Base-by-base conservation (phyloP, 2,329 filamentous ascomycete species). In the Paecilomyces dactylethromorphus region DNA sequence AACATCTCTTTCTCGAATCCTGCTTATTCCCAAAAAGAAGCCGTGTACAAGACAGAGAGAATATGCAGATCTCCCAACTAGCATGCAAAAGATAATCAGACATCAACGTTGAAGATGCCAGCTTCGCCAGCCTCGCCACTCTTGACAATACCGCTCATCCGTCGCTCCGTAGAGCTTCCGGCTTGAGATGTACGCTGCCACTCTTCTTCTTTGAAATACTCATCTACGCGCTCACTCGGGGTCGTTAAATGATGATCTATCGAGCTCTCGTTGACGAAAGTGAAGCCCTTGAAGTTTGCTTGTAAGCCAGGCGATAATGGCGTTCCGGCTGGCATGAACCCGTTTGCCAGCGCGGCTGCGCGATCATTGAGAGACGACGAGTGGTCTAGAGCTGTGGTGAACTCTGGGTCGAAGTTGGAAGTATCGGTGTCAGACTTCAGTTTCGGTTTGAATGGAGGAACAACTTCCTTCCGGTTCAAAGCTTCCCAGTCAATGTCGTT, bases 371-470 rank as follows among this genome's bases (percentile, higher is more conserved):
- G 81, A 0, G 92, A 97, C 1, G 89, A 87, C 57, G 91, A 91
- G 60, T 88, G 90, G 68, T 92, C 91, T 59, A 97, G 79, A 5
- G 94, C 94, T 65, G 94, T 97, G 56, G 94, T 99, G 74, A 99
- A 99, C 73, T 97, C 94, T 0, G 94, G 94, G 68, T 99, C 94
- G 70, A 99, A 99, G 77, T 99, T 97, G 52, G 92, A 97, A 0
- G 95, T 95, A 67, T 99, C 94, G 2, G 92, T 91, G 74, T 96
- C 92, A 13, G 90, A 94, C 82, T 95, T 95, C 71, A 99, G 83
- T 76, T 96, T 96, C 7, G 94, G 94, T 81, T 97, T 97, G 82
- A 99, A 99, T 0, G 94, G 94, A 7, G 94, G 94, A 11, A 92
- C 91, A 62, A 97, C 91, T 59, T 94, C 85, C 82, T 97, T 97